Base-by-base conservation (phyloP, 202 grass and related monocot genomes). In the Musa balbisiana region DNA sequence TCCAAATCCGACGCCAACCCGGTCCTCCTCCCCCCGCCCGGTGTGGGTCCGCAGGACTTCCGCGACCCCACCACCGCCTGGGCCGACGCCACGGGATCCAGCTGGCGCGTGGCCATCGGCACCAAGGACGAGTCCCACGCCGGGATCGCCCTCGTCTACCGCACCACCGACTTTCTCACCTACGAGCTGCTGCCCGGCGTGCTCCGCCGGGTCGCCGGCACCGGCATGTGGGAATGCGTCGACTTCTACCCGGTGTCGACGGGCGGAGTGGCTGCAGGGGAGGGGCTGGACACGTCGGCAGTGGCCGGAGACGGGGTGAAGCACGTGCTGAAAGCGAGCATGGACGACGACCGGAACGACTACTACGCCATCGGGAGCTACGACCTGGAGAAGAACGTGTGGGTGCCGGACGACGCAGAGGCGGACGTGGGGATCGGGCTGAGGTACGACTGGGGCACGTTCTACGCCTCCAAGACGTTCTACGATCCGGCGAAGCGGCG, bases 401-500 rank as follows among this genome's bases (percentile, higher is more conserved):
- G 87, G 84, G 69, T 65, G 52, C 90, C 93, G 0, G 16, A 87
- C 1, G 84, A 85, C 33, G 0, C 58, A 0, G 75, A 27, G 0
- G 67, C 19, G 0, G 92, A 96, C 75, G 84, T 89, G 1, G 84
- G 89, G 52, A 73, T 75, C 26, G 90, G 93, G 11, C 65, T 97
- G 51, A 75, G 86, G 21, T 97, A 93, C n/a, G 93, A 97, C 62
- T 97, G 89, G 78, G 93, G 93, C 22, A 93, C 91, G 76, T 91
- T 97, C 73, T 97, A 97, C 55, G 93, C 93, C 0, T 92, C 93
- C 55, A 97, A 97, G 84, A 89, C 93, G 0, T 97, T 97, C 82
- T 97, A 87, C n/a, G 93, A 97, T 22, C 82, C 80, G 0, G 55
- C 73, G 14, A 93, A 91, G 80, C 79, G 70, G 69, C 79, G 93